Percentiles rank a stretch among this genome's conserved stretches.
Evolutionary conservation across 2,329 filamentous ascomycete genomes (phyloP).

Genomic region (Pseudogymnoascus sp.): DNA sequence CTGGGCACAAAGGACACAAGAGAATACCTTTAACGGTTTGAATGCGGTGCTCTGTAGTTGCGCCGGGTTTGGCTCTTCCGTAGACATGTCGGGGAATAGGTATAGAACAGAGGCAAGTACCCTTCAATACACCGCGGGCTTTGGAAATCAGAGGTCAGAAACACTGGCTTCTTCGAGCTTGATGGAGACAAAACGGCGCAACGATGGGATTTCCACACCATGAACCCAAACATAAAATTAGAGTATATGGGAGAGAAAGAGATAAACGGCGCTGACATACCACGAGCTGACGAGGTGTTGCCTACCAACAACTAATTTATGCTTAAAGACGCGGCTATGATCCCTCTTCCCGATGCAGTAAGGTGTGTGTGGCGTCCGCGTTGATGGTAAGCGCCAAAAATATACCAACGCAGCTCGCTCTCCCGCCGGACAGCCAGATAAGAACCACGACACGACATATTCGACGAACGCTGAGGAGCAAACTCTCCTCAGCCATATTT

Average conservation of each 20-base stretch:
- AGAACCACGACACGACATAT: not conserved
- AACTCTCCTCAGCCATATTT: not conserved
- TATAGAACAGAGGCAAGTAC: not conserved
- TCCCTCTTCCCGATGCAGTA: not conserved
- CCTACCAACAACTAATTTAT: not conserved
- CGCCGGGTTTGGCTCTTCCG: not conserved
- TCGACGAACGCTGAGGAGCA: not conserved
- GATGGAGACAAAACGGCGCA: not conserved
- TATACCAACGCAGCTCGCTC: not conserved
- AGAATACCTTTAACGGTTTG: not conserved
- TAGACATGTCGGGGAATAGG: not conserved
- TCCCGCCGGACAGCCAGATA: not conserved
- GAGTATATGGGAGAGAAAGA: not conserved
- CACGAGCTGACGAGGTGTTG: not conserved
- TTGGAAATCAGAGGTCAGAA: not conserved
- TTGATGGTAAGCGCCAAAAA: not conserved
- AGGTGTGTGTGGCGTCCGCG: not conserved
- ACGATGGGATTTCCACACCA: not conserved
- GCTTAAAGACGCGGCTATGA: not conserved
- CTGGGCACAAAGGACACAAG: slow-evolving; percentile 24
- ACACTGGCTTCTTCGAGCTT: not conserved
- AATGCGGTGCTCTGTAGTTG: not conserved
- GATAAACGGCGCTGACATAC: not conserved
- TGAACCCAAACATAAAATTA: not conserved
- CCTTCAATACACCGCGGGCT: not conserved